These are phyloP conservation scores for Onygenales sp. DNA, from an alignment of 2,329 filamentous ascomycete genomes.

Conservation along the genomic window DNA sequence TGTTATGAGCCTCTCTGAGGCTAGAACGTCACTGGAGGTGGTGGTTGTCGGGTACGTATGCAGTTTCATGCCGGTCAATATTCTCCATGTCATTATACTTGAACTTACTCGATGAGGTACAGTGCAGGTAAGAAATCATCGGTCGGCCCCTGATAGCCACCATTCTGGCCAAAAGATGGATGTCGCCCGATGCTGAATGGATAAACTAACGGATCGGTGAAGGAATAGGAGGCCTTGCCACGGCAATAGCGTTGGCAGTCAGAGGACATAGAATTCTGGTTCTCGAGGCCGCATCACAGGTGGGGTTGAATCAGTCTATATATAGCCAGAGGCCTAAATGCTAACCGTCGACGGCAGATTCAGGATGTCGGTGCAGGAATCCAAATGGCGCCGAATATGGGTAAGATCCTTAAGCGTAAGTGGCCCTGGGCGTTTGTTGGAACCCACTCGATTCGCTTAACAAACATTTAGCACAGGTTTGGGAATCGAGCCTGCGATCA, in stretches of 20 bases:
- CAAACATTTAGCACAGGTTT: neutral
- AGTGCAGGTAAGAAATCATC: neutral
- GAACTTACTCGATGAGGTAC: neutral
- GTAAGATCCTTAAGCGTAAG: neutral
- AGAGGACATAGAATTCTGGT: slow-evolving; percentile 16
- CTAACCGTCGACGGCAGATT: neutral
- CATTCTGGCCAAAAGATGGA: too few species aligned
- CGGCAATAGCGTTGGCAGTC: slow-evolving; percentile 14
- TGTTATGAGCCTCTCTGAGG: neutral
- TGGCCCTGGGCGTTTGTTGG: slow-evolving; percentile 9
- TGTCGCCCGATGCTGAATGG: neutral
- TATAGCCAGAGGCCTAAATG: neutral
- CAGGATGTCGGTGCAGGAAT: slow-evolving; percentile 14
- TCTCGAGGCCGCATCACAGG: slow-evolving; percentile 10
- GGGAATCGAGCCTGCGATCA: slow-evolving; percentile 1
- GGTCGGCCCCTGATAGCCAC: too few species aligned
- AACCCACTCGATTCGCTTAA: neutral
- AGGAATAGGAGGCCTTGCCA: slow-evolving; percentile 16
- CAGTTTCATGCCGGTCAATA: neutral
- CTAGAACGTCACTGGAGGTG: neutral
- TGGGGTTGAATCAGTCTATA: slow-evolving; percentile 3
- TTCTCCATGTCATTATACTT: neutral
- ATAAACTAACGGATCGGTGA: slow-evolving; percentile 1
- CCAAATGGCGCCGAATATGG: slow-evolving; percentile 15
- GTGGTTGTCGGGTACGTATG: slow-evolving; percentile 1